Conservation (phyloP, 148 eudicot species). For the Silene conica region DNA sequence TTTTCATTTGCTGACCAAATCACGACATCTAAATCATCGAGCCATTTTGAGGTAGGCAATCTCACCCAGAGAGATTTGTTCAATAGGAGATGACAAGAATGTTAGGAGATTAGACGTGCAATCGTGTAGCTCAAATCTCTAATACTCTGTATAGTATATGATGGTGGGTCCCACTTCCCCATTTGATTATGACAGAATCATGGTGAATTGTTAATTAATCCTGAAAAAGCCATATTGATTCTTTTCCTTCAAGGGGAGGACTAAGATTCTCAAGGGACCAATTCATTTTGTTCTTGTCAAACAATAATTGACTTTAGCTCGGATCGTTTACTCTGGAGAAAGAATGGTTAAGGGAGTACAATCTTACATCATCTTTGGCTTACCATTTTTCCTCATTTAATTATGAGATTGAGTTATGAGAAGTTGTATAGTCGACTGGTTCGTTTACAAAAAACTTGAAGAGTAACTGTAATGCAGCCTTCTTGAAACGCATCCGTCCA, state of each 20-base stretch:
- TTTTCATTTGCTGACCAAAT: no score
- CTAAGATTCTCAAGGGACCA: conserved; percentile 14
- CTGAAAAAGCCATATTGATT: conserved; percentile 19
- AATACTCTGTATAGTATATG: not conserved
- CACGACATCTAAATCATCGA: not conserved
- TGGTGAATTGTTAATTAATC: not conserved
- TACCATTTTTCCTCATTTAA: not conserved
- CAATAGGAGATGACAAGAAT: not conserved
- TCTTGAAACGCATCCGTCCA: not conserved
- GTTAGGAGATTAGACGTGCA: conserved; percentile 17
- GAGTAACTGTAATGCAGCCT: not conserved
- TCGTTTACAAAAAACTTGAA: not conserved
- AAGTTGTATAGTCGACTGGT: not conserved
- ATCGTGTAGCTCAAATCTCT: conserved; percentile 1
- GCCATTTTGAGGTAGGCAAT: not conserved
- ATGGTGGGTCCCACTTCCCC: not conserved
- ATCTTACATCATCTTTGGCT: not conserved
- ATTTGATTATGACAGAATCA: conserved; percentile 10
- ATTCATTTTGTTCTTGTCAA: conserved; percentile 16
- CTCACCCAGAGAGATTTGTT: not conserved
- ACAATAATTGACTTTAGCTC: conserved; percentile 15
- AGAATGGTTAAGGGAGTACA: not conserved
- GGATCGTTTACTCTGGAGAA: conserved; percentile 10
- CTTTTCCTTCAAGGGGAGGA: conserved; percentile 31
- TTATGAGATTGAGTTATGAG: not conserved